phyloP scores from a whole-genome alignment of 495 filamentous ascomycete species.

The Penicillium salamii region DNA sequence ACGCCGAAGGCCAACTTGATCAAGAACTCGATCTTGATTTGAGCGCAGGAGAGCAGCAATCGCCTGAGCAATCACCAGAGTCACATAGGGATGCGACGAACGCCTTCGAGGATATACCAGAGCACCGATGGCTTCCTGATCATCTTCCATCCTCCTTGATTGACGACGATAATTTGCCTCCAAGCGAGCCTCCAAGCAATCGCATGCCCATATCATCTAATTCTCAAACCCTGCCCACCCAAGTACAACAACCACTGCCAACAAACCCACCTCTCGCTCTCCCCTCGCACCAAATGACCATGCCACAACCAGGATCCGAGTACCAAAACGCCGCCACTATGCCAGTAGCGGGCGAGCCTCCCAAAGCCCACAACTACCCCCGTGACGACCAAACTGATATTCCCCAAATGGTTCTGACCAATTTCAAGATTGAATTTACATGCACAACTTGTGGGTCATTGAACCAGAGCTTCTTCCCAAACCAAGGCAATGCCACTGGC shows the following conservation, averaged over 20 bases:
- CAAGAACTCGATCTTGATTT: conserved; percentile 15
- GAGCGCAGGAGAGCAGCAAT: conserved; percentile 20
- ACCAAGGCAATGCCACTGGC: conserved; percentile 41
- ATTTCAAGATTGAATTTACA: conserved; percentile 48
- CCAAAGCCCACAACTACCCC: conserved; percentile 26
- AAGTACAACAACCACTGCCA: conserved; percentile 18
- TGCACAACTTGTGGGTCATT: conserved; percentile 43
- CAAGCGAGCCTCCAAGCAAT: conserved; percentile 22
- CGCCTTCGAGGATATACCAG: conserved; percentile 28
- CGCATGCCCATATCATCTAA: conserved; percentile 18
- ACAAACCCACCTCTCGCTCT: conserved; percentile 21
- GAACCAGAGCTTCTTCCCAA: conserved; percentile 46
- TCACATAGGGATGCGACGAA: conserved; percentile 18
- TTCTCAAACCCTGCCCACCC: conserved; percentile 25
- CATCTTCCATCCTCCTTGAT: conserved; percentile 27
- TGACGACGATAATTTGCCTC: conserved; percentile 26
- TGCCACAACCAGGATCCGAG: conserved; percentile 24
- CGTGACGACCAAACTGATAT: conserved; percentile 25
- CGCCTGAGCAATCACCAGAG: conserved; percentile 20
- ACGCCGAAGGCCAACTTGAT: conserved; percentile 23
- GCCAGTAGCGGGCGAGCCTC: conserved; percentile 15
- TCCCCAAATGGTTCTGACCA: conserved; percentile 35
- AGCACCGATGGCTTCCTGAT: conserved; percentile 38
- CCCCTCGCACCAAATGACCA: conserved; percentile 16
- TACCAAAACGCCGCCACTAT: conserved; percentile 19